Base-by-base conservation (phyloP, 306 rosid species). In the Casuarina cunninghamiana region DNA sequence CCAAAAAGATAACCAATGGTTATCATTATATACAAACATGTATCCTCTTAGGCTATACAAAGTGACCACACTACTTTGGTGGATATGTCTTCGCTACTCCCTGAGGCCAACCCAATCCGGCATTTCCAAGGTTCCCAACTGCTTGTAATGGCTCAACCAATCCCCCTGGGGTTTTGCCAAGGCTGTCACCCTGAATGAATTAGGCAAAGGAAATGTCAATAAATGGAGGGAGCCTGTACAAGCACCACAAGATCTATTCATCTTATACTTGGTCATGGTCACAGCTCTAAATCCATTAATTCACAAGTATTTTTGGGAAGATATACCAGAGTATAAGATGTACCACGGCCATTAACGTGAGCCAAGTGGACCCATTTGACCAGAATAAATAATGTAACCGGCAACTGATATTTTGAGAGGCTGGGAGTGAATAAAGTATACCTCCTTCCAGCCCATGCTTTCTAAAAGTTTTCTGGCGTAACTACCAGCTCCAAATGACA, bases 371-470 rank as follows among this genome's bases (percentile, higher is more conserved):
- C 43, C 71, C 8, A 43, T 16, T 66, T 42, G 46, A 8, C 69
- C 38, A 38, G 69, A 63, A 63, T 38, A 6, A 63, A 13, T 16
- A 39, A 15, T 63, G 39, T 39, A 39, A 63, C 38, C 26, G 1
- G 11, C 26, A 41, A 10, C 70, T 9, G 0, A 66, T 37, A 19
- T 50, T 16, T 15, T 5, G 26, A 43, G 12, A 9, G 11, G 44
- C 49, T 41, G 10, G 17, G 32, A 0, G 45, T 73, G 66, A 3
- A 32, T n/a, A 70, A 67, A n/a, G 51, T 0, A 16, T 92, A 94
- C 98, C 93, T 94, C 94, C 58, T 94, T 92, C 97, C 98, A 94
- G 39, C 97, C 96, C 98, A 92, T 90, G 92, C 70, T 67, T 84
- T 90, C 62, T 2, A 92, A 73, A 66, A 90, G 82, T 79, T 83